Conservation (phyloP, 2,329 filamentous ascomycete species). For the Nemania bipapillata region DNA sequence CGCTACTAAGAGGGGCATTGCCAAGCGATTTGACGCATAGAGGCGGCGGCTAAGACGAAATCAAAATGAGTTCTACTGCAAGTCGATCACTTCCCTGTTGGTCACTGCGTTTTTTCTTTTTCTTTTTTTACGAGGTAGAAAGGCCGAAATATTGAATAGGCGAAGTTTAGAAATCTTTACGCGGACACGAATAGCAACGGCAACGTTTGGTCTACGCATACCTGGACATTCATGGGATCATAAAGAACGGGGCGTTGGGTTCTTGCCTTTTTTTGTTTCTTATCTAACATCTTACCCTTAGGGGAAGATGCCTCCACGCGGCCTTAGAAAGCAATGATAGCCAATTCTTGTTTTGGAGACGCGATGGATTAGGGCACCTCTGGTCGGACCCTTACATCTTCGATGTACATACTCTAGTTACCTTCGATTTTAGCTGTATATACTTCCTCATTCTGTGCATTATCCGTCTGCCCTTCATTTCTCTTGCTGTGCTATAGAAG, state of each 20-base stretch:
- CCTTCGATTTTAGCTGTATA: slow-evolving; percentile 38
- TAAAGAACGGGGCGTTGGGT: slow-evolving; percentile 26
- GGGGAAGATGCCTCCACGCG: slow-evolving; percentile 12
- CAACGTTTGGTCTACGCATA: slow-evolving; percentile 28
- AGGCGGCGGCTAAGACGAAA: slow-evolving; percentile 10
- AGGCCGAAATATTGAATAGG: neutral
- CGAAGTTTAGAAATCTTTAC: slow-evolving; percentile 27
- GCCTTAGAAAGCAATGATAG: slow-evolving; percentile 3
- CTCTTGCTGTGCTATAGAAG: neutral
- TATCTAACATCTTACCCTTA: slow-evolving; percentile 32
- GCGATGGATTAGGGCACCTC: neutral
- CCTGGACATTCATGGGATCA: slow-evolving; percentile 19
- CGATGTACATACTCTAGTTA: slow-evolving; percentile 37
- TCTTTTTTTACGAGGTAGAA: neutral
- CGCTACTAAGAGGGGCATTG: slow-evolving; percentile 27
- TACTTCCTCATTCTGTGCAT: slow-evolving; percentile 25
- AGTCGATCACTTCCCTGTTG: slow-evolving; percentile 7
- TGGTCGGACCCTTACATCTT: slow-evolving; percentile 27
- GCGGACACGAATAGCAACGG: slow-evolving; percentile 28
- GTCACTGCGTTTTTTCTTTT: slow-evolving; percentile 7
- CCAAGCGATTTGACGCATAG: slow-evolving; percentile 43
- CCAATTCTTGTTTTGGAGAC: neutral
- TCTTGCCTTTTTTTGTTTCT: slow-evolving; percentile 10
- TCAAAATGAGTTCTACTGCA: slow-evolving; percentile 16
- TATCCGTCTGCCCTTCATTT: neutral